Percentiles rank a stretch among this genome's conserved stretches.
These are phyloP conservation scores for Amanita pseudoporphyria DNA, from an alignment of 768 basidiomycete species.

Conservation along the genomic window DNA sequence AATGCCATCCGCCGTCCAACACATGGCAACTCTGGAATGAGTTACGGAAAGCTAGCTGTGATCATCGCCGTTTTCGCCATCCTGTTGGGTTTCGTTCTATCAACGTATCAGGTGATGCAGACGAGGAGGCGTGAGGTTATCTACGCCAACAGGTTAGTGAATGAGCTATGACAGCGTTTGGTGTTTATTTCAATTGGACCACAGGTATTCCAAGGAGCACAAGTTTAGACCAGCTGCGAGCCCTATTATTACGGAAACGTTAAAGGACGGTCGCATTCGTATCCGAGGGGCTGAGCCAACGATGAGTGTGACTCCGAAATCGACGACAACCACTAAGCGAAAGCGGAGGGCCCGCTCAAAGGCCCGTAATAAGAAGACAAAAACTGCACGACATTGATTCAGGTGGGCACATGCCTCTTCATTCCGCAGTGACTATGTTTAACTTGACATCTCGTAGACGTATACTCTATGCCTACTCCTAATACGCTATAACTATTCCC, in stretches of 20 bases:
- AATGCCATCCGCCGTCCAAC: neutral
- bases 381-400: neutral
- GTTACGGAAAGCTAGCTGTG: neutral
- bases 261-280: slow-evolving; percentile 60
- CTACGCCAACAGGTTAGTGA: slow-evolving; percentile 2
- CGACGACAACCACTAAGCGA: slow-evolving; percentile 15
- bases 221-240: slow-evolving; percentile 81
- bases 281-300: slow-evolving; percentile 60
- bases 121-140: slow-evolving; percentile 1
- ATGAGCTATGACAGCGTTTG: neutral
- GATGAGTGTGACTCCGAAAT: slow-evolving; percentile 13
- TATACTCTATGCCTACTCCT: too few species aligned
- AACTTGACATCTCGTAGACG: too few species aligned
- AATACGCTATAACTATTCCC: too few species aligned
- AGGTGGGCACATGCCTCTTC: too few species aligned
- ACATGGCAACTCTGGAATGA: neutral
- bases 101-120: slow-evolving; percentile 1
- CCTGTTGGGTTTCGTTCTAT: neutral
- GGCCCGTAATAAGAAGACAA: neutral
- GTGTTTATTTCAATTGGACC: neutral
- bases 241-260: slow-evolving; percentile 67
- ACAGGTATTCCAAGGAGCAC: slow-evolving; percentile 74
- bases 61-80: slow-evolving; percentile 3
- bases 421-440: too few species aligned
- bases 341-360: slow-evolving; percentile 11